These are phyloP conservation scores for Coemansia sp. DNA, from an alignment of 192 early-diverging fungal species.

Conservation along the genomic window DNA sequence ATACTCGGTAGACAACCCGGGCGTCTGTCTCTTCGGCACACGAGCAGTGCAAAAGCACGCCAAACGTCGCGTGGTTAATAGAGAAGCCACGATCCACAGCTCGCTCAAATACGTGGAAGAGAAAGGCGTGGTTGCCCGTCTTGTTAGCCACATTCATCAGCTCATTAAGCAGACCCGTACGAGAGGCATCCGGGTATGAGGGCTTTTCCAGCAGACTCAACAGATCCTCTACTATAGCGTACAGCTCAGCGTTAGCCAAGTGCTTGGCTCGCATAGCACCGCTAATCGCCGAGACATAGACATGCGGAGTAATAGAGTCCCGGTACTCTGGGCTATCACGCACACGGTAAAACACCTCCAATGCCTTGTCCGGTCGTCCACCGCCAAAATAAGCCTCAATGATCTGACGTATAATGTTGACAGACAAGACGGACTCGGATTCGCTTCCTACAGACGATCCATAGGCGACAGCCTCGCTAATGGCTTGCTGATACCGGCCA, in stretches of 20 bases:
- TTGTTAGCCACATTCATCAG: conserved; percentile 22
- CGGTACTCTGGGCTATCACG: neutral
- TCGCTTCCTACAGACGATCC: neutral
- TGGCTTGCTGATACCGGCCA: conserved; percentile 18
- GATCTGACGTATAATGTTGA: conserved; percentile 29
- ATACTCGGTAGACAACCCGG: conserved; percentile 16
- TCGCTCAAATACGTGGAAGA: conserved; percentile 27
- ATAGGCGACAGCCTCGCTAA: conserved; percentile 20
- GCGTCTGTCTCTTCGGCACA: conserved; percentile 15
- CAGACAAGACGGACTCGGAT: neutral
- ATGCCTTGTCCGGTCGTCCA: conserved; percentile 27
- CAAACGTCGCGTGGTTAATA: conserved; percentile 38
- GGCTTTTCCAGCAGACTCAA: conserved; percentile 14
- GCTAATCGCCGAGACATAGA: conserved; percentile 19
- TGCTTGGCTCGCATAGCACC: conserved; percentile 18
- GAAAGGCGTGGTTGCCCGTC: conserved; percentile 10
- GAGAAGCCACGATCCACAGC: conserved; percentile 11
- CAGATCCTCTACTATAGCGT: conserved; percentile 24
- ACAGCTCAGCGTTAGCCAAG: conserved; percentile 8
- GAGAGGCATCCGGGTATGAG: conserved; percentile 4
- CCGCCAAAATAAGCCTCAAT: conserved; percentile 41
- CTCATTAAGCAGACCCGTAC: conserved; percentile 43
- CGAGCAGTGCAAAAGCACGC: conserved; percentile 30
- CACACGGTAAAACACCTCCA: conserved; percentile 21
- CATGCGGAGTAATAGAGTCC: conserved; percentile 26